Evolutionary conservation across 768 basidiomycete genomes (phyloP).

Genomic region (Naematelia encephala): DNA sequence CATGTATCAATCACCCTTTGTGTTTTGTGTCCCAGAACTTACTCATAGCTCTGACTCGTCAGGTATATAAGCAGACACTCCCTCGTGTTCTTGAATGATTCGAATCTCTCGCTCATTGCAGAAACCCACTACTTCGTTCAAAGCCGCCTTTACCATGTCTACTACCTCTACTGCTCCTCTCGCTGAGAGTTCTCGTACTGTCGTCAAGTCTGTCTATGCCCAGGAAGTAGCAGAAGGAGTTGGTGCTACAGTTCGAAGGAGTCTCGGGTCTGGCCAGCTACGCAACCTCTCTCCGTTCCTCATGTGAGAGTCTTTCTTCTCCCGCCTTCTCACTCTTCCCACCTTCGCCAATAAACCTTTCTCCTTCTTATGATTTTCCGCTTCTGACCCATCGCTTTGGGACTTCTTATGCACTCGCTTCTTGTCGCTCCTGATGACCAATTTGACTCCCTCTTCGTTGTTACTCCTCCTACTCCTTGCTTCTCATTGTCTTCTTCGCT

Average conservation of each 20-base stretch:
- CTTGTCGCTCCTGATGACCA: too few relatives aligned
- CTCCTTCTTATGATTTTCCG: too few relatives aligned
- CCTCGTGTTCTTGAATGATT: background rate
- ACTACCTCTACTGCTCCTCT: background rate
- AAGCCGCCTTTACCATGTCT: slow-evolving; percentile 6
- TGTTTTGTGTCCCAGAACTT: background rate
- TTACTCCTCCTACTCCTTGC: background rate
- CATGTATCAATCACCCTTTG: too few relatives aligned
- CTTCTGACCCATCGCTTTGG: too few relatives aligned
- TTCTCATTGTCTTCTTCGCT: background rate
- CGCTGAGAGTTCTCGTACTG: slow-evolving; percentile 55
- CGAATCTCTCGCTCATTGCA: background rate
- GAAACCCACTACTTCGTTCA: background rate
- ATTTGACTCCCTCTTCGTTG: too few relatives aligned
- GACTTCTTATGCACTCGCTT: too few relatives aligned
- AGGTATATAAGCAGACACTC: background rate
- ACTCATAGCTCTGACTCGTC: background rate
- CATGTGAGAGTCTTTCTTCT: slow-evolving; percentile 54
- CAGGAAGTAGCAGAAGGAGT: slow-evolving; percentile 57
- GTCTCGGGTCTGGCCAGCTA: slow-evolving; percentile 71
- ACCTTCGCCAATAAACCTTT: too few relatives aligned
- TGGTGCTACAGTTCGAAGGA: slow-evolving; percentile 77
- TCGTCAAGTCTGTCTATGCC: slow-evolving; percentile 72
- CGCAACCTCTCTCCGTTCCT: slow-evolving; percentile 86
- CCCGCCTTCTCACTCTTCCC: background rate